Evolutionary conservation across 2,329 filamentous ascomycete genomes (phyloP).

Genomic region (Fusarium sp.): DNA sequence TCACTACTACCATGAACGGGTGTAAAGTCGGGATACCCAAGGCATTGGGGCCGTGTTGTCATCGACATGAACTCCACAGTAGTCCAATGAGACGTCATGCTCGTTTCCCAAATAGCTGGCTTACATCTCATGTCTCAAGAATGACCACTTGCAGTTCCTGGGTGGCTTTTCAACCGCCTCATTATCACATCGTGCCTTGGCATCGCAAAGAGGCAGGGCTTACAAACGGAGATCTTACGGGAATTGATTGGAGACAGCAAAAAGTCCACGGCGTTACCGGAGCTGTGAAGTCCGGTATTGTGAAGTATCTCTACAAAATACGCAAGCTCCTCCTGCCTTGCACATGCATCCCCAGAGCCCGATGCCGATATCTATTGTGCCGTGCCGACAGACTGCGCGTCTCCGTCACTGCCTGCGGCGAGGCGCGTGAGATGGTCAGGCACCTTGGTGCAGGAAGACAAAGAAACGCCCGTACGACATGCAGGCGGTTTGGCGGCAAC

Average conservation of each 20-base stretch:
- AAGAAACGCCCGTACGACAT: not conserved
- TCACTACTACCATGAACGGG: constrained; percentile 4
- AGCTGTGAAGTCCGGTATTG: not conserved
- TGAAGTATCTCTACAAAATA: not conserved
- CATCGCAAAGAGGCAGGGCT: not conserved
- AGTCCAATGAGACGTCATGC: constrained; percentile 23
- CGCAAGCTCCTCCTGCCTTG: constrained; percentile 33
- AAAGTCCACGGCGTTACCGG: not conserved
- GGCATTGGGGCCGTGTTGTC: constrained; percentile 23
- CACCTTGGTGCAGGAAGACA: not conserved
- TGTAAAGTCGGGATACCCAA: constrained; percentile 33
- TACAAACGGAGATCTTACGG: not conserved
- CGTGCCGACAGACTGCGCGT: constrained; percentile 23
- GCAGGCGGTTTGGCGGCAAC: not conserved
- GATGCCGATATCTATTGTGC: not conserved
- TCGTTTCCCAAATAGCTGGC: constrained; percentile 11
- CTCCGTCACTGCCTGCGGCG: constrained; percentile 32
- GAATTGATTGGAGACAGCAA: not conserved
- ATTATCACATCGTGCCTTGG: not conserved
- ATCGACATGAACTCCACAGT: constrained; percentile 18
- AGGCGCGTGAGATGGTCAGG: constrained; percentile 1
- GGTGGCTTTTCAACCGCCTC: not conserved
- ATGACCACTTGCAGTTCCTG: constrained; percentile 2
- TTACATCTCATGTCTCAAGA: constrained; percentile 15
- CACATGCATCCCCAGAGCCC: not conserved